These are phyloP conservation scores for Fennellomyces sp. DNA, from an alignment of 371 early-diverging fungal species.

Conservation along the genomic window DNA sequence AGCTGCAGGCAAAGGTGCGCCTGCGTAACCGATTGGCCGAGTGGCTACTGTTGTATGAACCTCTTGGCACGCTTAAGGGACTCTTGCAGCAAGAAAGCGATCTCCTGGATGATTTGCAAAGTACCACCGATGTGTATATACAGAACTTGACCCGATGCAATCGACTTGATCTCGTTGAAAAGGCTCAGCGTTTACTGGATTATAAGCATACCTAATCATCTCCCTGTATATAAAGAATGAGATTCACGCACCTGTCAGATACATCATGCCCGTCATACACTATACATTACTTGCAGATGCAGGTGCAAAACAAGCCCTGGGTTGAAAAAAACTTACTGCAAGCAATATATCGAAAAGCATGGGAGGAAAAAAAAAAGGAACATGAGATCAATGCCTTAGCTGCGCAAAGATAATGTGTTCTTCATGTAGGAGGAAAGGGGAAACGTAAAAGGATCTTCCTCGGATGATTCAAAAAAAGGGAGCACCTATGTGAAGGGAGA, in stretches of 20 bases:
- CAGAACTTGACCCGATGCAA: neutral
- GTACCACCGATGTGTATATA: neutral
- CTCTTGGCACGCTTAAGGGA: constrained; percentile 20
- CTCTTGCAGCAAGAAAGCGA: neutral
- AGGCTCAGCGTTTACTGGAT: neutral
- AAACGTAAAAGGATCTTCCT: too few species aligned
- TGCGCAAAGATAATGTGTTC: neutral
- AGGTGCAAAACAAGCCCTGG: neutral
- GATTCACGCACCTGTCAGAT: neutral
- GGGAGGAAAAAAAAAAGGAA: neutral
- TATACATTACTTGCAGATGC: neutral
- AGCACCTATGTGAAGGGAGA: too few species aligned
- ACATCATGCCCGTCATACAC: neutral
- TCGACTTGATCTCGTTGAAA: neutral
- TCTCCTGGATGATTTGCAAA: neutral
- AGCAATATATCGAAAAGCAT: neutral
- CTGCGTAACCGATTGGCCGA: constrained; percentile 14
- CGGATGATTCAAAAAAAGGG: too few species aligned
- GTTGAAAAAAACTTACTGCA: neutral
- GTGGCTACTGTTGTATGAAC: constrained; percentile 25
- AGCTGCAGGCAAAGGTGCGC: constrained; percentile 12
- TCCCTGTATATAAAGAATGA: neutral
- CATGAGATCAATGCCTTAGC: neutral
- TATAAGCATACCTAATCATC: neutral
- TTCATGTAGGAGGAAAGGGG: too few species aligned